Evolutionary conservation across 2,329 filamentous ascomycete genomes (phyloP).

Genomic region (Aspergillus nomiae): DNA sequence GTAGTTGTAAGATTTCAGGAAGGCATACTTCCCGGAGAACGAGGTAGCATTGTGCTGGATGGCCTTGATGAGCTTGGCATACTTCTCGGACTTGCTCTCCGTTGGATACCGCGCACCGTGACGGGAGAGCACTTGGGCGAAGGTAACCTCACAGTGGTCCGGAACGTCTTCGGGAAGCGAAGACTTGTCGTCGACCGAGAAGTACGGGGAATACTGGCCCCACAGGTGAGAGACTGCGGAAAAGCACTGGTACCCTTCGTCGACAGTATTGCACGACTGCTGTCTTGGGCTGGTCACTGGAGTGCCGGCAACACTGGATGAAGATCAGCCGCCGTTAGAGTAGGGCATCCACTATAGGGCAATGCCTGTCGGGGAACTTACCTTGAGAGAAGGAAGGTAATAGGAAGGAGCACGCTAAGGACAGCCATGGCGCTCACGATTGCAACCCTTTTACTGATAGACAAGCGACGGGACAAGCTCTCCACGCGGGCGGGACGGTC

Average conservation of each 20-base stretch:
- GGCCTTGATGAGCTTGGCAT: conserved; percentile 64
- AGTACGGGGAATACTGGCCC: conserved; percentile 90
- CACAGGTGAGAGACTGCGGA: conserved; percentile 66
- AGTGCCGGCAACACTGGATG: conserved; percentile 12
- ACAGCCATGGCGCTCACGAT: conserved; percentile 16
- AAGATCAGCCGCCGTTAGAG: conserved; percentile 3
- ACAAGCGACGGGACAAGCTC: not conserved
- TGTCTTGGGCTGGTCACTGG: not conserved
- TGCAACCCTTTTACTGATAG: not conserved
- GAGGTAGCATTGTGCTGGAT: conserved; percentile 62
- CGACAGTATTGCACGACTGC: conserved; percentile 53
- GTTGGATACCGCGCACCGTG: conserved; percentile 87
- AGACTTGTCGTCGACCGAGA: conserved; percentile 64
- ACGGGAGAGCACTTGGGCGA: conserved; percentile 78
- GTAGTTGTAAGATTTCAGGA: conserved; percentile 73
- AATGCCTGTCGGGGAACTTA: conserved; percentile 1
- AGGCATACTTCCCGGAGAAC: conserved; percentile 67
- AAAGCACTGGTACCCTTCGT: conserved; percentile 65
- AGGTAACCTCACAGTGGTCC: conserved; percentile 70
- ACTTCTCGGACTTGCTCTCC: conserved; percentile 62
- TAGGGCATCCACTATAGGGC: not conserved
- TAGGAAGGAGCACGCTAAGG: conserved; percentile 12
- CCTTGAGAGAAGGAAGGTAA: conserved; percentile 17
- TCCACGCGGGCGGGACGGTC: conserved; percentile 2
- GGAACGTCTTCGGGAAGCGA: conserved; percentile 64